Base-by-base conservation (phyloP, 148 eudicot species). In the Arctostaphylos glauca region DNA sequence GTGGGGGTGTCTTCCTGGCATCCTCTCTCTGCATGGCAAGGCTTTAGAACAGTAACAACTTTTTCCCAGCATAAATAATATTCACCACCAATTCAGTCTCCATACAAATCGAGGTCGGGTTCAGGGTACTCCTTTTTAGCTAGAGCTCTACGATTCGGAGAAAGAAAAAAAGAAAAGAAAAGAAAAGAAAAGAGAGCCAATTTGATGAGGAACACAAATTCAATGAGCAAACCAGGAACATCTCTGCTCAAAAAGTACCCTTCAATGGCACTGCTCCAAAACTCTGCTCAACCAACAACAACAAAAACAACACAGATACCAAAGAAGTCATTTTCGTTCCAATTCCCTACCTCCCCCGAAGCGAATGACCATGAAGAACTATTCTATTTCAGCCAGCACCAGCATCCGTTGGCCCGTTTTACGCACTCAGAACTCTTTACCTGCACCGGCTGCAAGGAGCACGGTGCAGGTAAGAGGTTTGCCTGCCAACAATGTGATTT, bases 381-480 rank as follows among this genome's bases (percentile, higher is more conserved):
- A 48, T 44, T 76, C 5, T 87, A 90, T 77, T 67, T 49, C 82
- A 79, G 18, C 14, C 96, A 92, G 86, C 89, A 90, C 18, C 89
- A 93, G 15, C 98, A 91, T 47, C 90, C 87, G 48, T 81, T 94
- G 38, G 81, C 84, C 0, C 87, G 81, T 43, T 46, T 93, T 21
- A 86, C 80, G 7, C 81, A 83, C 59, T 83, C 91, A 0, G 92
- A 80, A 38, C 87, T 84, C 14, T 94, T 93, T 78, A 87, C 85
- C 13, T 94, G 99, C 88, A 43, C 77, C 50, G 98, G 98, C 59
- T 96, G 99, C 83, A 94, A 88, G 85, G 98, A 96, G 82, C 83
- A 86, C 46, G 99, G 99, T 21, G 97, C 98, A 0, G 97, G 98
- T 79, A 85, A 81, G 64, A 88, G 97, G 79, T 90, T 90, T 21